Base-by-base conservation (phyloP, 1,284 basidiomycete species). In the Cutaneotrichosporon spelunceum region DNA sequence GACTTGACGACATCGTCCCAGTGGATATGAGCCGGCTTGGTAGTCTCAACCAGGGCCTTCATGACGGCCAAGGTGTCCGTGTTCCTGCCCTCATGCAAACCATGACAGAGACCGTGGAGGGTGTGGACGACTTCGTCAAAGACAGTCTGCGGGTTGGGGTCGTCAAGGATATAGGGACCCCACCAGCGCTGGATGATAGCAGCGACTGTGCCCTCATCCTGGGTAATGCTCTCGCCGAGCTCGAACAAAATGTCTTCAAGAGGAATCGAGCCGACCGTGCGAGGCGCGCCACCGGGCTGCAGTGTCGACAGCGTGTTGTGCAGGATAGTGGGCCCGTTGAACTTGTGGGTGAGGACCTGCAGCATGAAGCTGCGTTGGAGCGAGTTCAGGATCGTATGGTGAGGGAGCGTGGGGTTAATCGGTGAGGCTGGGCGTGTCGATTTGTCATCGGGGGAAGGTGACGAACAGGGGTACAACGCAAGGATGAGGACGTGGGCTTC, bases 11-110 rank as follows among this genome's bases (percentile, higher is more conserved):
- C 85, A 59, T 83, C 85, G 21, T 89, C 83, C 90, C 91, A 95
- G 63, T 89, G 85, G 63, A 93, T 79, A 42, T 82, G 81, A 39
- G 82, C 81, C 72, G 84, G 83, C 85, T 88, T 69, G 70, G 65
- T 67, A n/a, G 93, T 80, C 10, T 86, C 81, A n/a, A 86, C 86
- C 23, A 92, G 84, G 70, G 93, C 93, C 72, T 88, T 73, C 42
- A 79, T 70, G 36, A 79, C 73, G 11, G 75, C 75, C 36, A 74
- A 71, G 8, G 77, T 65, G 60, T 79, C 77, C 13, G 78, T 67
- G 10, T 44, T 61, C 36, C 76, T 67, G 86, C 70, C 75, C n/a
- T 72, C 68, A 36, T 72, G 65, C 42, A 78, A 60, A 10, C 77
- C 78, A 29, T 73, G 72, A 53, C 75, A 74, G n/a, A 80, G 57